A percentile compares a stretch with the other conserved stretches of the same genome.
phyloP scores from a whole-genome alignment of 164 flowering plant species.

The Platanus orientalis region DNA sequence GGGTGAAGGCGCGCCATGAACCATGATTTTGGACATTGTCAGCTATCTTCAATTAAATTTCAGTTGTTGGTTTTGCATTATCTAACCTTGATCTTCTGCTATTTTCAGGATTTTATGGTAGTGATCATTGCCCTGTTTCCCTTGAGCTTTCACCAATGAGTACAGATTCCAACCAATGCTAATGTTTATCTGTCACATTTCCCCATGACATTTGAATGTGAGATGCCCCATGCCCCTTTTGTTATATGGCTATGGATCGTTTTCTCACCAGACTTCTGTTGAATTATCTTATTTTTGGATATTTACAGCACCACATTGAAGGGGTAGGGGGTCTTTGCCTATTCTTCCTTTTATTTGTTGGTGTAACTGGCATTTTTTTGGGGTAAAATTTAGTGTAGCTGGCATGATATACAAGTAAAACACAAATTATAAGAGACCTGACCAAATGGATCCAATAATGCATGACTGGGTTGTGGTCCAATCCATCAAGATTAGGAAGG shows the following conservation, averaged over 20 bases:
- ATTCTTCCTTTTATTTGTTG: too few species aligned
- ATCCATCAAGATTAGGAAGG: too few species aligned
- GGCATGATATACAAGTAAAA: too few species aligned
- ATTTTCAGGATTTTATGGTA: slow-evolving; percentile 80
- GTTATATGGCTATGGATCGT: not conserved
- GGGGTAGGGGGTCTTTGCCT: too few species aligned
- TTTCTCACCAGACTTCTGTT: not conserved
- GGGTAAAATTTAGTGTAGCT: too few species aligned
- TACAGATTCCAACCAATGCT: slow-evolving; percentile 6
- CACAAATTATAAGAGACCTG: too few species aligned
- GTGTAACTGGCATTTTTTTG: too few species aligned
- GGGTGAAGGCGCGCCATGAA: not conserved
- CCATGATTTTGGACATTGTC: not conserved
- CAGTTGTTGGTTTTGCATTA: not conserved
- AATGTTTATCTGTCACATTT: not conserved
- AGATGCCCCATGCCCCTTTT: not conserved
- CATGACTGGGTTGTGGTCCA: too few species aligned
- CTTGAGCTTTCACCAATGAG: slow-evolving; percentile 49
- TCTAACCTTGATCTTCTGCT: slow-evolving; percentile 1
- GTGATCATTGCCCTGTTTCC: slow-evolving; percentile 96
- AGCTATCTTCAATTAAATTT: not conserved
- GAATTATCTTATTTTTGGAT: not conserved
- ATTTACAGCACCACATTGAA: too few species aligned
- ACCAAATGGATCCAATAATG: too few species aligned
- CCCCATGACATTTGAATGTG: not conserved